Evolutionary conservation across 192 early-diverging fungal species (phyloP).

Genomic region (Lunasporangiospora selenospora): DNA sequence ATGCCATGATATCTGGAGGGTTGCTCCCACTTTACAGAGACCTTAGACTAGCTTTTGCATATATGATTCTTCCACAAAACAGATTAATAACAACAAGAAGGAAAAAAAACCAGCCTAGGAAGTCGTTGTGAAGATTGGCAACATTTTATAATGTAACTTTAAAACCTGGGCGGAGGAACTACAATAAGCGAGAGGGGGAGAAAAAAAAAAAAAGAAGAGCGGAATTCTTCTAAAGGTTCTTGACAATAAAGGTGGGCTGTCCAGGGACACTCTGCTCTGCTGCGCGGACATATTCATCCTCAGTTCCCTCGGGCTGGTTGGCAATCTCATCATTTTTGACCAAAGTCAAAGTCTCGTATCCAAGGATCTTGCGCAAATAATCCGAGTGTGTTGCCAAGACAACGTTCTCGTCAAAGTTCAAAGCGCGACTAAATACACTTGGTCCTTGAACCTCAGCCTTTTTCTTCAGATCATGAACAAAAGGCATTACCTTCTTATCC

Average conservation of each 20-base stretch:
- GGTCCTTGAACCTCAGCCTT: conserved; percentile 70
- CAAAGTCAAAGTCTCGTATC: conserved; percentile 61
- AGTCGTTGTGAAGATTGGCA: too few relatives aligned
- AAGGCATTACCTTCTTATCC: conserved; percentile 98
- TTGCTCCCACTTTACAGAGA: too few relatives aligned
- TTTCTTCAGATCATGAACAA: conserved; percentile 91
- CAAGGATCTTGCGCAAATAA: conserved; percentile 65
- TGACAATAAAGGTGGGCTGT: conserved; percentile 59
- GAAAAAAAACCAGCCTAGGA: too few relatives aligned
- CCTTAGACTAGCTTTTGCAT: too few relatives aligned
- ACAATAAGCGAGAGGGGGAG: too few relatives aligned
- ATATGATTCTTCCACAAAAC: too few relatives aligned
- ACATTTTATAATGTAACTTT: too few relatives aligned
- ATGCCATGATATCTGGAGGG: too few relatives aligned
- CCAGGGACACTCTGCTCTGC: conserved; percentile 65
- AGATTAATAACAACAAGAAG: too few relatives aligned
- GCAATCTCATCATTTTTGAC: conserved; percentile 52
- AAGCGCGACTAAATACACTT: conserved; percentile 79
- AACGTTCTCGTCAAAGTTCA: conserved; percentile 85
- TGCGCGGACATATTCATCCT: conserved; percentile 52
- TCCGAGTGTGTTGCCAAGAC: conserved; percentile 59
- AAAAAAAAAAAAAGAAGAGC: background rate
- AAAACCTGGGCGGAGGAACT: too few relatives aligned
- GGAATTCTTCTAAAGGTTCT: conserved; percentile 49
- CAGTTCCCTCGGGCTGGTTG: conserved; percentile 19